phyloP scores from a whole-genome alignment of 352 stramenopile genomes.

The Thalassiosira exigua region DNA sequence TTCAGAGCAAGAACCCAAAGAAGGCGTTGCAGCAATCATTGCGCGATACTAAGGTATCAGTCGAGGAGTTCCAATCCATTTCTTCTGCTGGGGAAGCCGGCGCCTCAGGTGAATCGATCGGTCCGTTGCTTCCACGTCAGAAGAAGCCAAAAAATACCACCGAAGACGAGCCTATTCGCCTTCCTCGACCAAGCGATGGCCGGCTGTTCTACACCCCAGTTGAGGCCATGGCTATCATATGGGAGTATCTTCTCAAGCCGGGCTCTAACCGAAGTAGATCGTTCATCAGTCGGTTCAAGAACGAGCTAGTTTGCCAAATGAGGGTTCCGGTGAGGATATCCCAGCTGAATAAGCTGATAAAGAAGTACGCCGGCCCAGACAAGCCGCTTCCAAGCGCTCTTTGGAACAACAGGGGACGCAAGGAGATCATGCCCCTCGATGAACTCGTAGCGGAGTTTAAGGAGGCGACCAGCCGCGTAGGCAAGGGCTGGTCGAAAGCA shows the following conservation, averaged over 20 bases:
- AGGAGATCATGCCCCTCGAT: constrained; percentile 1
- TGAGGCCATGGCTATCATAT: not conserved
- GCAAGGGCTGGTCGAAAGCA: not conserved
- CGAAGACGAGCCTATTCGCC: not conserved
- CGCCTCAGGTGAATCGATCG: not conserved
- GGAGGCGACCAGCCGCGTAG: not conserved
- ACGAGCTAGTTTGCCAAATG: not conserved
- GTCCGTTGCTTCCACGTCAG: not conserved
- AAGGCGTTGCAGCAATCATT: not conserved
- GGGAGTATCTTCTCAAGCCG: not conserved
- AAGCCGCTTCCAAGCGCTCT: not conserved
- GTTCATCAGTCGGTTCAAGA: not conserved
- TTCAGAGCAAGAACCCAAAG: not conserved
- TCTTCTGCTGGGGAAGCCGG: not conserved
- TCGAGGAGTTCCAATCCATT: not conserved
- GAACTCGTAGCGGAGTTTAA: not conserved
- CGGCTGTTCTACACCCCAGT: not conserved
- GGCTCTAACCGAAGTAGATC: not conserved
- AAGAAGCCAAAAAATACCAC: not conserved
- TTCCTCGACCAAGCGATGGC: not conserved
- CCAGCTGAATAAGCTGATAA: not conserved
- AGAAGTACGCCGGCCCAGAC: not conserved
- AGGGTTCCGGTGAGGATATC: not conserved
- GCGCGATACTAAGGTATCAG: not conserved
- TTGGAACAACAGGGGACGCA: not conserved